Base-by-base conservation (phyloP, 1,139 yeast genomes). In the Eremothecium gossypii region DNA sequence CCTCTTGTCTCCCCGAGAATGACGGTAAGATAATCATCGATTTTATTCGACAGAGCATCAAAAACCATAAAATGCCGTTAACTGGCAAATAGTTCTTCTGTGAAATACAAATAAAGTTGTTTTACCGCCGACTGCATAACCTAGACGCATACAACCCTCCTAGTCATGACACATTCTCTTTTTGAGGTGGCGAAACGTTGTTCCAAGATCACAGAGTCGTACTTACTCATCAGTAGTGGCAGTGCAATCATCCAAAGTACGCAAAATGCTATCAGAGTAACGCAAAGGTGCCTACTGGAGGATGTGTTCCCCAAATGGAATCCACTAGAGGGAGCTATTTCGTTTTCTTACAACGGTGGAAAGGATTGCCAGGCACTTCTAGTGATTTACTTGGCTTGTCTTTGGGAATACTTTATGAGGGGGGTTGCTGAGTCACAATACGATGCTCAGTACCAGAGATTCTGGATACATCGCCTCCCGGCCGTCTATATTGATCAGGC, bases 341-440 rank as follows among this genome's bases (percentile, higher is more conserved):
- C 64, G 2, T 58, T 61, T 41, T 60, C 65, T 1, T 61, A 58
- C 42, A 61, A 61, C 41, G 66, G 66, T 13, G 66, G 66, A 5
- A 61, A 61, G 43, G 66, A 61, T 44, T 61, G 65, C 39, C 65
- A 61, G 40, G 66, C 58, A 1, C 40, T 61, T 10, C 41, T 61
- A 23, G 41, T 61, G 20, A 33, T 61, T 7, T 61, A 61, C 40
- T 42, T 61, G 26, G 50, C 62, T 40, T 55, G 63, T 39, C 42
- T 61, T 7, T 60, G 63, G 58, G 63, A 59, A 42, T 55, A 47
- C 34, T 60, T 50, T 27, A 27, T 46, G 11, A 30, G 43, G 2
- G 45, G 49, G 17, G 41, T 48, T 7, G 27, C 44, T 8, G 35
- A 32, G 8, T 50, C 58, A 8, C 59, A 54, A 27, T 57, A 45